phyloP scores from a whole-genome alignment of 441 rosid species.

The Populus hybrid region DNA sequence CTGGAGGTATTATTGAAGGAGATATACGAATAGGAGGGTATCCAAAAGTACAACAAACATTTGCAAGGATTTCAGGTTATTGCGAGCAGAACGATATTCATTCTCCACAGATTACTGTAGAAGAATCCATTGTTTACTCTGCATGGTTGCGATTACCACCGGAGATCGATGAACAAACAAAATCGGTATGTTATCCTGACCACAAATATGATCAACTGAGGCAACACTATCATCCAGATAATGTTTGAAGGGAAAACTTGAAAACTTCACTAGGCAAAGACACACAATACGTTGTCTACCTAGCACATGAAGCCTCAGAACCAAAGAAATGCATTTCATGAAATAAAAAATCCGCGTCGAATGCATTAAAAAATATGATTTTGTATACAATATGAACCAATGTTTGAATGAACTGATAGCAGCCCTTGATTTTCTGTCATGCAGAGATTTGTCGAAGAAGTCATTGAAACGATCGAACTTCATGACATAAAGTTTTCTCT shows the following conservation, averaged over 20 bases:
- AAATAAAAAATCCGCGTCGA: no score
- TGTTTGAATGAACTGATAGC: no score
- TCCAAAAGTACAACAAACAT: conserved; percentile 25
- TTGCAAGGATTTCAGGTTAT: conserved; percentile 29
- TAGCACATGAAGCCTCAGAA: no score
- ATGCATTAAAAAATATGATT: no score
- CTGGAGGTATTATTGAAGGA: conserved; percentile 23
- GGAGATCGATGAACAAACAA: conserved; percentile 17
- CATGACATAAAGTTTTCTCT: conserved; percentile 35
- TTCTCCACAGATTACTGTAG: conserved; percentile 27
- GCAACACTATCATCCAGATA: no score
- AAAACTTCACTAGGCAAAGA: no score
- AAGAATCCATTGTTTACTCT: conserved; percentile 26
- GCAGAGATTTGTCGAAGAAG: conserved; percentile 49
- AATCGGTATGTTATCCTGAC: conserved; percentile 2
- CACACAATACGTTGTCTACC: no score
- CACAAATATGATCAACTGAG: background rate
- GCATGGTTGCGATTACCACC: conserved; percentile 29
- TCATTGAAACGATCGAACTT: conserved; percentile 49
- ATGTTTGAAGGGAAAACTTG: no score
- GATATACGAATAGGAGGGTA: conserved; percentile 24
- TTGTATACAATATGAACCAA: no score
- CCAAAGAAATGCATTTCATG: no score
- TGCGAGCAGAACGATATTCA: conserved; percentile 32
- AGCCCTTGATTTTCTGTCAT: background rate